A percentile compares a stretch with the other conserved stretches of the same genome.
Evolutionary conservation across 768 basidiomycete genomes (phyloP).

Genomic region (Suillus hirtellus): DNA sequence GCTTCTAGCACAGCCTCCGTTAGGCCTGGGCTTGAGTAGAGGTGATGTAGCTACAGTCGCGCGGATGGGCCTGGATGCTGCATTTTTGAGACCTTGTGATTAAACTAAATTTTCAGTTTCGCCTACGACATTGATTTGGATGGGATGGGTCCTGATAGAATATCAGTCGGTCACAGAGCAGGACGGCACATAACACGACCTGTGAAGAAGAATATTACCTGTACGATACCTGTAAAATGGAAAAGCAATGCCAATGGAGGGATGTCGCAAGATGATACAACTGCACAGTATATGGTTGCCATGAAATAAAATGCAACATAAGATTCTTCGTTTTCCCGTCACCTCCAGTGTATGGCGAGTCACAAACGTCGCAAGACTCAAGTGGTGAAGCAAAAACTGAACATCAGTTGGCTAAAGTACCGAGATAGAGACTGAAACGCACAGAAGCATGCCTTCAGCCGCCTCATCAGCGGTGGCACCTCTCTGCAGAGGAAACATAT

Average conservation of each 20-base stretch:
- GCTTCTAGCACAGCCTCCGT: constrained; percentile 67
- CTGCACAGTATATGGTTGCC: not conserved
- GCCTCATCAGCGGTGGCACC: constrained; percentile 72
- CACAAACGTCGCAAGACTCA: constrained; percentile 59
- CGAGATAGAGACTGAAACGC: constrained; percentile 31
- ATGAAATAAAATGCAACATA: constrained; percentile 17
- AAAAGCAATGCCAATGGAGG: not conserved
- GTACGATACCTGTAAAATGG: not conserved
- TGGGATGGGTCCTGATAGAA: not conserved
- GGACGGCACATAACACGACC: not conserved
- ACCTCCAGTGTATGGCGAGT: constrained; percentile 83
- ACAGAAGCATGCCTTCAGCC: constrained; percentile 75
- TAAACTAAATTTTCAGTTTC: not conserved
- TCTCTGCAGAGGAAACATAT: constrained; percentile 39
- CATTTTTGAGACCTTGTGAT: not conserved
- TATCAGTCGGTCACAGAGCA: not conserved
- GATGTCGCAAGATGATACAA: not conserved
- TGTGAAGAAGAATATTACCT: not conserved
- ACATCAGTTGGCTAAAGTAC: not conserved
- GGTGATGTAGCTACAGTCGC: constrained; percentile 57
- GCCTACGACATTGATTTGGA: not conserved
- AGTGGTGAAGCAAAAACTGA: constrained; percentile 77
- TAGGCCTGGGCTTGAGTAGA: constrained; percentile 68
- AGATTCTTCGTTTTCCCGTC: constrained; percentile 79
- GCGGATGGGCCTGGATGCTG: constrained; percentile 55